These are phyloP conservation scores for Triticum timopheevii DNA, from an alignment of 176 grass and related monocot genomes.

Conservation along the genomic window DNA sequence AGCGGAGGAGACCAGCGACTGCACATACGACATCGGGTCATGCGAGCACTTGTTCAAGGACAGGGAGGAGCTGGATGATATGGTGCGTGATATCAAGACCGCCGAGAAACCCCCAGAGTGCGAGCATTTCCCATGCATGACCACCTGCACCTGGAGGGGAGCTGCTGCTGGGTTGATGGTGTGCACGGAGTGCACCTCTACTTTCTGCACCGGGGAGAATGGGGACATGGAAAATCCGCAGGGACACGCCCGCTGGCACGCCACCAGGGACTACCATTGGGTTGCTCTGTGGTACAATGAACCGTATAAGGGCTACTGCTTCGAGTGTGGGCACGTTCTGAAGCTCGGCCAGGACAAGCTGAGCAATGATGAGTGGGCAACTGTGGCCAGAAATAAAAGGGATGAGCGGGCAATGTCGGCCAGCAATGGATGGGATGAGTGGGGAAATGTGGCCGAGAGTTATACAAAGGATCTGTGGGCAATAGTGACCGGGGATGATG, in stretches of 20 bases:
- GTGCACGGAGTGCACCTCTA: constrained; percentile 57
- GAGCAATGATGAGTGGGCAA: constrained; percentile 7
- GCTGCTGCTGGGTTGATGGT: constrained; percentile 34
- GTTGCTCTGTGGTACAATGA: constrained; percentile 43
- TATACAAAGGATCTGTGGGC: not conserved
- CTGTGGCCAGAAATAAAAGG: not conserved
- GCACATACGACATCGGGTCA: not conserved
- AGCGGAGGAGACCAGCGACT: not conserved
- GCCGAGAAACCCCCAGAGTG: constrained; percentile 24
- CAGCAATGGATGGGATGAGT: not conserved
- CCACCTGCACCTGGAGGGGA: constrained; percentile 1
- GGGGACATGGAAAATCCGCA: constrained; percentile 27
- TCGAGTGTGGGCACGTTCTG: constrained; percentile 30
- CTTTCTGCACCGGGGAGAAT: constrained; percentile 39
- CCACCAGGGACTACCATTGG: constrained; percentile 47
- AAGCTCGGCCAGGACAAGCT: not conserved
- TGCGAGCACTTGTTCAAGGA: constrained; percentile 44
- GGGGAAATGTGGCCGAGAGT: not conserved
- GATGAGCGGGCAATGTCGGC: not conserved
- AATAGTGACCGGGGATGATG: not conserved
- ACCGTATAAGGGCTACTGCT: constrained; percentile 56
- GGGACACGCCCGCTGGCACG: constrained; percentile 67
- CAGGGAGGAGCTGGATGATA: constrained; percentile 19
- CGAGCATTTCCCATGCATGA: constrained; percentile 5
- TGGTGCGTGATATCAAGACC: constrained; percentile 23